Evolutionary conservation across 1,139 yeast species (phyloP), one percentile per base, ranked within the genome.

Genomic region (Saccharomyces hybrid): DNA sequence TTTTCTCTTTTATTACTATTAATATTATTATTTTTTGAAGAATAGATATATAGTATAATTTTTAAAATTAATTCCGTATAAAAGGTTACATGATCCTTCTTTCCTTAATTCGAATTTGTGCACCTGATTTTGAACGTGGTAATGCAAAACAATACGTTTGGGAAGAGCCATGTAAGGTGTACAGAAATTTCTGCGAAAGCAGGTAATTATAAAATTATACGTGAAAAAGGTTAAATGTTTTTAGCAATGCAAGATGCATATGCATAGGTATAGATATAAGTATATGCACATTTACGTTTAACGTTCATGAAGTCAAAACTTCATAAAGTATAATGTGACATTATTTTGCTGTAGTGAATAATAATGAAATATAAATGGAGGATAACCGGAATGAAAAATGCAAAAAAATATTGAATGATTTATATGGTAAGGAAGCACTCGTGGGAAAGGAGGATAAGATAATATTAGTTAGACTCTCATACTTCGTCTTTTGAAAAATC

Each of bases 401-500:
- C 38, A 29, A 3, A 28, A 13, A 28, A 3, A 34, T 3, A 0
- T 14, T 19, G 14, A 34, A 34, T 34, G 42, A 7, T 29, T 23
- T 14, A 26, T 14, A 28, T 3, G 19, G 26, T 42, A 42, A 26
- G 26, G 14, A 42, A 23, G 27, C 26, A n/a, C 25, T 14, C 47
- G 9, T 42, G 26, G 26, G 47, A 3, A 19, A 42, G 26, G 23
- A 19, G 38, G 13, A 9, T 29, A 29, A 29, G 13, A 11, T 3
- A 19, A 11, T 2, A 27, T 16, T 5, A 19, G 2, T 46, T 52
- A 68, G 11, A 65, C 41, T 56, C 74, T 70, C 70, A 73, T 80
- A 69, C 91, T 85, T 72, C 89, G 80, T 70, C 93, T 79, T 69
- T 85, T 86, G 73, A 86, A 86, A 67, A 86, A 86, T 68, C 86